Evolutionary conservation across 164 flowering plant genomes (phyloP).

Genomic region (Platanus orientalis): DNA sequence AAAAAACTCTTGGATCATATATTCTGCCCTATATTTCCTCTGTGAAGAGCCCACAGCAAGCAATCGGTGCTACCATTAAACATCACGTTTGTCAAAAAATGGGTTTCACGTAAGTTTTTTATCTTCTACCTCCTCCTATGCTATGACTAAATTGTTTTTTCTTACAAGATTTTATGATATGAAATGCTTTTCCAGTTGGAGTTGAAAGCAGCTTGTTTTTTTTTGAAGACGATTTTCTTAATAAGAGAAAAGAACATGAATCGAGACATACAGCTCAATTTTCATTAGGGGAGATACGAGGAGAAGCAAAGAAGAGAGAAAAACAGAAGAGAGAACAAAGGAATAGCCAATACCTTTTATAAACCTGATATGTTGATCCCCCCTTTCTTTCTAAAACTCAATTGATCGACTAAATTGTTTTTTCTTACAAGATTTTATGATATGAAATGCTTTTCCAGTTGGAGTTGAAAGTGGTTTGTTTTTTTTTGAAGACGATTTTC

Average conservation of each 20-base stretch:
- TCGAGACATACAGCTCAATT: too few relatives aligned
- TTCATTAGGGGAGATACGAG: too few relatives aligned
- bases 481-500: too few relatives aligned
- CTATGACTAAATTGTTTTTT: not conserved
- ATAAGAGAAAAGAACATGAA: too few relatives aligned
- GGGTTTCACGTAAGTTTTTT: constrained; percentile 49
- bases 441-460: not conserved
- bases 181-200: not conserved
- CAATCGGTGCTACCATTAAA: constrained; percentile 79
- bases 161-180: not conserved
- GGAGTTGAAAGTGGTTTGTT: too few relatives aligned
- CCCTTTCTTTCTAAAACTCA: too few relatives aligned
- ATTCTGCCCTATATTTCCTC: constrained; percentile 88
- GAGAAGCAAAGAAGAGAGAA: too few relatives aligned
- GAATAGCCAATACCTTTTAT: too few relatives aligned
- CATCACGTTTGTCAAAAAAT: constrained; percentile 56
- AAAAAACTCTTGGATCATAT: constrained; percentile 87
- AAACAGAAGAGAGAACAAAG: too few relatives aligned
- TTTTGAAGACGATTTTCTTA: too few relatives aligned
- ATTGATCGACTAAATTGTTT: not conserved
- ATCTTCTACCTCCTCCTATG: not conserved
- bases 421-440: not conserved
- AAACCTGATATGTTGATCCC: too few relatives aligned
- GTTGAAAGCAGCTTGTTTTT: too few relatives aligned
- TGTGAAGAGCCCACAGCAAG: constrained; percentile 96